Percentiles rank a stretch among this genome's conserved stretches.
Evolutionary conservation across 2,329 filamentous ascomycete species (phyloP).

Genomic region (Coleophoma eucalyptorum): DNA sequence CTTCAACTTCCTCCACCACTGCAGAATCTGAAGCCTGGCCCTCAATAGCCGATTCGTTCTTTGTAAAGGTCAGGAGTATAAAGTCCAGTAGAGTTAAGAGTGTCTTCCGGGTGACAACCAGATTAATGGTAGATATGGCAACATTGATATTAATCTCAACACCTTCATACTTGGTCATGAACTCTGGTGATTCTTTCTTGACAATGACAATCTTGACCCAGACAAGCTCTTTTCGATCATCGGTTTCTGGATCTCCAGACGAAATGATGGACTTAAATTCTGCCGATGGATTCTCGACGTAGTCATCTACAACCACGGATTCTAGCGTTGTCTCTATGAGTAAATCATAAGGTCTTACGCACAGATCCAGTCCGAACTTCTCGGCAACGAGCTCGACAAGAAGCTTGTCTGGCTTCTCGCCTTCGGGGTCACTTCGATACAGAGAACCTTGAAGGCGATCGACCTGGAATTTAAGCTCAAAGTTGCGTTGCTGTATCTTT

Average conservation of each 20-base stretch:
- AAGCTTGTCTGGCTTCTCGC: conserved; percentile 70
- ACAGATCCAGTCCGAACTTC: conserved; percentile 82
- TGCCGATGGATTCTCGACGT: conserved; percentile 80
- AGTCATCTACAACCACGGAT: conserved; percentile 86
- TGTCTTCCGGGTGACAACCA: conserved; percentile 91
- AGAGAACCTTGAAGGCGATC: conserved; percentile 91
- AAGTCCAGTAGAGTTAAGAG: conserved; percentile 92
- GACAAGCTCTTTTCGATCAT: conserved; percentile 77
- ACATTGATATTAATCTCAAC: conserved; percentile 92
- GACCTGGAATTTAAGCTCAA: conserved; percentile 96
- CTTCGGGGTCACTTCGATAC: conserved; percentile 79
- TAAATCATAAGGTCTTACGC: conserved; percentile 87
- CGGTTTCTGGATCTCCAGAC: conserved; percentile 69
- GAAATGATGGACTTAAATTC: conserved; percentile 99
- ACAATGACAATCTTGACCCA: conserved; percentile 87
- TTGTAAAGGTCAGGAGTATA: conserved; percentile 85
- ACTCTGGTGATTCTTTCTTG: conserved; percentile 87
- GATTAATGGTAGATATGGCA: conserved; percentile 89
- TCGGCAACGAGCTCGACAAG: conserved; percentile 91
- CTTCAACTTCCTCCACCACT: conserved; percentile 33
- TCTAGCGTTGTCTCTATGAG: conserved; percentile 85
- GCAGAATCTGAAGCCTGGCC: conserved; percentile 22
- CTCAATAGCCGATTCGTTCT: conserved; percentile 44
- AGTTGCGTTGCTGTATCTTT: conserved; percentile 82
- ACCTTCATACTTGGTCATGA: conserved; percentile 86